Evolutionary conservation across 1,284 basidiomycete genomes (phyloP).

Genomic region (Rhodotorula glutinis): DNA sequence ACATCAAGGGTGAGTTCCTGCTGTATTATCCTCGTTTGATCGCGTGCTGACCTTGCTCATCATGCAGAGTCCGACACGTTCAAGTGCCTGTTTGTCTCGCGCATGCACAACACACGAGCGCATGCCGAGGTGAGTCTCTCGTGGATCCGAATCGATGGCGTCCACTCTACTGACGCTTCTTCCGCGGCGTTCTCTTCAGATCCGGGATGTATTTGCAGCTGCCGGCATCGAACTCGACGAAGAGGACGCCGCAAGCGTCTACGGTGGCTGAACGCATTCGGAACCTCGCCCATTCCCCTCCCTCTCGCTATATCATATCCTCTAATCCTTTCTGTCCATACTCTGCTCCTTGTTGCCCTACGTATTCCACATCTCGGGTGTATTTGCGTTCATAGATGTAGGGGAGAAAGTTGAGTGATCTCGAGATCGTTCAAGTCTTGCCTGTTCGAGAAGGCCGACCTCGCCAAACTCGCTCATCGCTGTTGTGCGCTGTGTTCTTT

Average conservation of each 20-base stretch:
- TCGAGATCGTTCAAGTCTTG: not conserved
- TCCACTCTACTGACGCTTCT: too few species aligned
- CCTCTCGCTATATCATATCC: not conserved
- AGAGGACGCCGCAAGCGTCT: constrained; percentile 25
- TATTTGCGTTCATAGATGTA: too few species aligned
- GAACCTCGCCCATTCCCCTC: not conserved
- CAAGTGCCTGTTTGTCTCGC: constrained; percentile 28
- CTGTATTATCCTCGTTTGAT: too few species aligned
- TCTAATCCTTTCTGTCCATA: not conserved
- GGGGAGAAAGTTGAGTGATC: too few species aligned
- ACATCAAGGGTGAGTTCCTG: not conserved
- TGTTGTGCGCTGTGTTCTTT: not conserved
- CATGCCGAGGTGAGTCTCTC: constrained; percentile 36
- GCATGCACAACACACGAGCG: constrained; percentile 34
- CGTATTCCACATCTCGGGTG: too few species aligned
- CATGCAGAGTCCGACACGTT: constrained; percentile 11
- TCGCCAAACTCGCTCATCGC: not conserved
- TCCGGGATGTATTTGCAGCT: constrained; percentile 32
- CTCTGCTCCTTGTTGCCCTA: not conserved
- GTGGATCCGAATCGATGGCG: too few species aligned
- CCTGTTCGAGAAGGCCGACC: not conserved
- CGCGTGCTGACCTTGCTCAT: not conserved
- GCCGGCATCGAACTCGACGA: constrained; percentile 30
- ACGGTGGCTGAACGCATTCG: constrained; percentile 2
- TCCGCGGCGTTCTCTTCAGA: not conserved